These are phyloP conservation scores for Uromyces viciae-fabae DNA, from an alignment of 1,284 basidiomycete genomes.

Conservation along the genomic window DNA sequence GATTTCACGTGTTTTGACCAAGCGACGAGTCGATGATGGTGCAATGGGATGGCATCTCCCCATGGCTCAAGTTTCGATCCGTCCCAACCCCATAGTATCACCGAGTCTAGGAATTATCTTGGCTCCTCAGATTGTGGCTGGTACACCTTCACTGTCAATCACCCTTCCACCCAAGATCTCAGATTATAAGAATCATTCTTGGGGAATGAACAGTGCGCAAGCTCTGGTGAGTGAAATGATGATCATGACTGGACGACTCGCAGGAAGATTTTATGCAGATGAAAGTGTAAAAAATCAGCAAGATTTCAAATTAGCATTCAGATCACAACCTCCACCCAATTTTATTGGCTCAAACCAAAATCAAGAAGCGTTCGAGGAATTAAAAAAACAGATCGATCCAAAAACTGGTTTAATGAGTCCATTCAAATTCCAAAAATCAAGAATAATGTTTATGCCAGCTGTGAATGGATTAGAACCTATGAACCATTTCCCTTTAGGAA, in stretches of 20 bases:
- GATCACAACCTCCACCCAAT: conserved; percentile 63
- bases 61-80: conserved; percentile 61
- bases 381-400: conserved; percentile 58
- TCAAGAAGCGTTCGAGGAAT: conserved; percentile 54
- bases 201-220: conserved; percentile 47
- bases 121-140: neutral
- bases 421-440: conserved; percentile 27
- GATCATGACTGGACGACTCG: conserved; percentile 73
- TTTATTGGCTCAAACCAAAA: conserved; percentile 44
- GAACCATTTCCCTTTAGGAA: conserved; percentile 69
- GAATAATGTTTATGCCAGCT: conserved; percentile 54
- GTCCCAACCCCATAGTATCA: conserved; percentile 24
- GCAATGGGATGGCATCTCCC: conserved; percentile 57
- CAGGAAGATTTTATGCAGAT: conserved; percentile 63
- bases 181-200: conserved; percentile 58
- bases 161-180: conserved; percentile 50
- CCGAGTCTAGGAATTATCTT: conserved; percentile 15
- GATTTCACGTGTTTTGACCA: conserved; percentile 22
- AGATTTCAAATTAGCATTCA: conserved; percentile 64
- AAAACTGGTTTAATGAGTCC: conserved; percentile 50
- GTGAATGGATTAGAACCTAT: conserved; percentile 61
- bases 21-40: conserved; percentile 37
- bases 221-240: conserved; percentile 73
- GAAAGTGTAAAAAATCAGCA: conserved; percentile 54
- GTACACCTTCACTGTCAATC: conserved; percentile 22